Conservation (phyloP, 2,329 filamentous ascomycete genomes). For the Phoma sp. region DNA sequence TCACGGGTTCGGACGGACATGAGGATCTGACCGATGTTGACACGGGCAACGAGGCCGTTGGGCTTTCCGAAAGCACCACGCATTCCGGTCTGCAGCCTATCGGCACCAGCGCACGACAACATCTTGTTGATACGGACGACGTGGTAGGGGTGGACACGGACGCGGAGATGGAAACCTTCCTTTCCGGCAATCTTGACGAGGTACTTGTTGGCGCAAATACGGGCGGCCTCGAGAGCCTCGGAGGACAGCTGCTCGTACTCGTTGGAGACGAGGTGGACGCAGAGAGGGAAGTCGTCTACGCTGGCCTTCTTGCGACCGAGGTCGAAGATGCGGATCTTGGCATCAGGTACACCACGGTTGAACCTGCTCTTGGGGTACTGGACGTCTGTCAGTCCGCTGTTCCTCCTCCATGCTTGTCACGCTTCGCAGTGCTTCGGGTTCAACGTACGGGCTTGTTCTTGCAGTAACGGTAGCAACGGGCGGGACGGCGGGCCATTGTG, state of each 20-base stretch:
- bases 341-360: conserved; percentile 96
- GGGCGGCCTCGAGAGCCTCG: conserved; percentile 98
- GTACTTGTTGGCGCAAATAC: conserved; percentile 99
- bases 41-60: conserved; percentile 97
- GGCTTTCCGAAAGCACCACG: conserved; percentile 99
- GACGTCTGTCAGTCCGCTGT: conserved; percentile 55
- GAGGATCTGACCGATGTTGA: conserved; percentile 99
- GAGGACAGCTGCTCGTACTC: conserved; percentile 99
- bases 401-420: conserved; percentile 36
- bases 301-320: conserved; percentile 97
- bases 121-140: conserved; percentile 99
- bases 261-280: conserved; percentile 99
- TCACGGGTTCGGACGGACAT: conserved; percentile 97
- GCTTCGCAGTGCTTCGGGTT: conserved; percentile 5
- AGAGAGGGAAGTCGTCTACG: conserved; percentile 98
- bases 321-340: conserved; percentile 95
- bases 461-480: conserved; percentile 99
- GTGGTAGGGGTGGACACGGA: conserved; percentile 97
- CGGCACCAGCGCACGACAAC: conserved; percentile 99
- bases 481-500: conserved; percentile 99
- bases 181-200: conserved; percentile 74
- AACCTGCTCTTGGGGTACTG: conserved; percentile 99
- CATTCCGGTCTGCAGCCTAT: conserved; percentile 99
- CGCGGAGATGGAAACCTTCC: conserved; percentile 75
- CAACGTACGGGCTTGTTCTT: conserved; percentile 91